A percentile compares a stretch with the other conserved stretches of the same genome.
These are phyloP conservation scores for Tricholoma furcatifolium DNA, from an alignment of 768 basidiomycete genomes.

Conservation along the genomic window DNA sequence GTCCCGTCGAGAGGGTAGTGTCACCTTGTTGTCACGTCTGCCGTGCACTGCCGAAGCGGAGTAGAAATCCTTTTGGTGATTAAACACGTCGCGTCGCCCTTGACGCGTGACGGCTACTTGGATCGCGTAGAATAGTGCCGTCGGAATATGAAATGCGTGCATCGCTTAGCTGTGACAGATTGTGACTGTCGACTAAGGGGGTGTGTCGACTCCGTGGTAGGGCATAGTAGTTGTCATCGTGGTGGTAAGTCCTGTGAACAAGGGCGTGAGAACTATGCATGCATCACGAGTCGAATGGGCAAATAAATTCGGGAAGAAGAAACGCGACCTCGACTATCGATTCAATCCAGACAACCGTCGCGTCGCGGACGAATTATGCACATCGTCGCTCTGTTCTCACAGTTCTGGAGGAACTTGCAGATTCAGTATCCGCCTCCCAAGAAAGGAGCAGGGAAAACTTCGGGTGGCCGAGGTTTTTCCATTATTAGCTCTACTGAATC, in stretches of 20 bases:
- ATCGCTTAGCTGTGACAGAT: too few relatives aligned
- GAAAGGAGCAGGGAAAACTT: conserved; percentile 21
- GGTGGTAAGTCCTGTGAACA: not conserved
- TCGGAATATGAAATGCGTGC: too few relatives aligned
- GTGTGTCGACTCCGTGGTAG: too few relatives aligned
- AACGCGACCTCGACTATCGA: conserved; percentile 1
- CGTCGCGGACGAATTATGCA: conserved; percentile 2
- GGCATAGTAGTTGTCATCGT: conserved; percentile 2
- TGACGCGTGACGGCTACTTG: too few relatives aligned
- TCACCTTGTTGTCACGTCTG: too few relatives aligned
- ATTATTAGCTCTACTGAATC: conserved; percentile 15
- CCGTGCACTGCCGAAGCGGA: too few relatives aligned
- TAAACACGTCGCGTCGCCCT: too few relatives aligned
- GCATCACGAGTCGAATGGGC: conserved; percentile 8
- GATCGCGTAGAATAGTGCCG: too few relatives aligned
- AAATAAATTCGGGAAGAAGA: conserved; percentile 1
- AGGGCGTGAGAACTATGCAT: conserved; percentile 1
- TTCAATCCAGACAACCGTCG: not conserved
- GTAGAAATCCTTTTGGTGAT: too few relatives aligned
- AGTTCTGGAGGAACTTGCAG: not conserved
- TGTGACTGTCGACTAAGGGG: too few relatives aligned
- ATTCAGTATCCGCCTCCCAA: conserved; percentile 10
- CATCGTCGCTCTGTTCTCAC: not conserved
- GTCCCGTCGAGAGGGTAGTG: too few relatives aligned
- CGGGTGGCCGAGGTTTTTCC: conserved; percentile 29